Evolutionary conservation across 2,329 filamentous ascomycete genomes (phyloP), one percentile per base, ranked within the genome.

Genomic region (Alternaria rosae): DNA sequence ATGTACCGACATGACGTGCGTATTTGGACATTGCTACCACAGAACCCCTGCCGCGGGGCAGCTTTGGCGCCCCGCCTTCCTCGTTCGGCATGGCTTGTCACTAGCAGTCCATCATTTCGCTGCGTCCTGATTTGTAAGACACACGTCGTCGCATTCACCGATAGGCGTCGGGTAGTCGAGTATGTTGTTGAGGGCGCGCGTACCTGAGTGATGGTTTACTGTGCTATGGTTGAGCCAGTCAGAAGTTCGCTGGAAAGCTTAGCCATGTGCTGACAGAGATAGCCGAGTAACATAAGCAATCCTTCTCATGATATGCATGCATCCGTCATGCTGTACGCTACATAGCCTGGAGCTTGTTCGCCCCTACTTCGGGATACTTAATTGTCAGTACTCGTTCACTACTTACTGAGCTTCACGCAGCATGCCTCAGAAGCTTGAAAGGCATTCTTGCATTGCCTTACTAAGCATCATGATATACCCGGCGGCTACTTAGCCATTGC

Each of bases 121-220:
- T 43, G 20, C 23, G 17, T 28, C 25, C 59, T 66, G 66, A 72
- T 73, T 73, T 71, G 68, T 73, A 70, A 73, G 68, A 55, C 53
- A 23, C 44, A 62, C 38, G 42, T 38, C 12, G 32, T 45, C n/a
- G 26, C 11, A 21, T 43, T 51, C 21, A 21, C 26, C 50, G 51
- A 54, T 38, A 42, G 51, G 38, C 38, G 50, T 47, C 30, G 47
- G 53, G 30, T 42, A 7, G 11, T 32, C 17, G n/a, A 47, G 11
- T 43, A 13, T 17, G 25, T n/a, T 42, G 54, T n/a, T 57, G 48
- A 32, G 44, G 23, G 32, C 52, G 26, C 43, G 44, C 32, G 43
- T 56, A 56, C n/a, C 43, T 11, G 50, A 20, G n/a, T 15, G n/a
- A 35, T 35, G 17, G 28, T 35, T n/a, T 41, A 5, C 41, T 44